Conservation (phyloP, 768 basidiomycete species). For the Xanthoconium purpureum region DNA sequence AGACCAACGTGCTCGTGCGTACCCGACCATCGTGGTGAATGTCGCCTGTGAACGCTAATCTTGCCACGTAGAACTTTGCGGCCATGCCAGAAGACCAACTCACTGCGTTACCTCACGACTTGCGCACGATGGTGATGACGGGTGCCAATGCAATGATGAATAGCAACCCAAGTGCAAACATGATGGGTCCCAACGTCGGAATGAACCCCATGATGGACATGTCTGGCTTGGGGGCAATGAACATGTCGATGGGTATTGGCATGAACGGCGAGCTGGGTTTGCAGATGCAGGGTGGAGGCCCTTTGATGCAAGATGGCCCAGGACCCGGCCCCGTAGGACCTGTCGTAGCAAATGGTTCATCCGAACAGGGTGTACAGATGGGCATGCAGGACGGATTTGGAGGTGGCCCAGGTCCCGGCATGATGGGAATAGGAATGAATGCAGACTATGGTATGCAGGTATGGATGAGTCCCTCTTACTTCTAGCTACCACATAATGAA, state of each 20-base stretch:
- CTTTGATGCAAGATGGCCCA: slow-evolving; percentile 55
- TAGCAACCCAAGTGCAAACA: slow-evolving; percentile 48
- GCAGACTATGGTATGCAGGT: slow-evolving; percentile 77
- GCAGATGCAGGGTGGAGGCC: slow-evolving; percentile 43
- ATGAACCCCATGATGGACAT: slow-evolving; percentile 82
- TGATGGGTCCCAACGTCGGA: slow-evolving; percentile 50
- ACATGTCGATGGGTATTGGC: slow-evolving; percentile 54
- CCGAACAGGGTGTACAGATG: slow-evolving; percentile 39
- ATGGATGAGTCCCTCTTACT: slow-evolving; percentile 33
- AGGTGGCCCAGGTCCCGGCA: slow-evolving; percentile 45
- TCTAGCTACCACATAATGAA: slow-evolving; percentile 35
- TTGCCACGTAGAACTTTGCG: slow-evolving; percentile 60
- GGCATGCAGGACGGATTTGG: slow-evolving; percentile 42
- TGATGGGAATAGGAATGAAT: slow-evolving; percentile 72
- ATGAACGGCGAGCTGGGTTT: slow-evolving; percentile 69
- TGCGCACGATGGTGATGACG: slow-evolving; percentile 86
- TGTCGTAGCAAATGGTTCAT: slow-evolving; percentile 36
- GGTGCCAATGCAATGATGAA: slow-evolving; percentile 77
- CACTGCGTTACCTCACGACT: slow-evolving; percentile 71
- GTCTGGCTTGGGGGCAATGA: slow-evolving; percentile 55
- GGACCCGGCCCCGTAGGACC: slow-evolving; percentile 33
- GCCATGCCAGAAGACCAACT: slow-evolving; percentile 82
- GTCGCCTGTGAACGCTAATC: slow-evolving; percentile 2
- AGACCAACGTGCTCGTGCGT: slow-evolving; percentile 79
- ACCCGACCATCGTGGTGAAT: neutral